Base-by-base conservation (phyloP, 2,329 filamentous ascomycete genomes). In the Dryadomyces quercivorus region DNA sequence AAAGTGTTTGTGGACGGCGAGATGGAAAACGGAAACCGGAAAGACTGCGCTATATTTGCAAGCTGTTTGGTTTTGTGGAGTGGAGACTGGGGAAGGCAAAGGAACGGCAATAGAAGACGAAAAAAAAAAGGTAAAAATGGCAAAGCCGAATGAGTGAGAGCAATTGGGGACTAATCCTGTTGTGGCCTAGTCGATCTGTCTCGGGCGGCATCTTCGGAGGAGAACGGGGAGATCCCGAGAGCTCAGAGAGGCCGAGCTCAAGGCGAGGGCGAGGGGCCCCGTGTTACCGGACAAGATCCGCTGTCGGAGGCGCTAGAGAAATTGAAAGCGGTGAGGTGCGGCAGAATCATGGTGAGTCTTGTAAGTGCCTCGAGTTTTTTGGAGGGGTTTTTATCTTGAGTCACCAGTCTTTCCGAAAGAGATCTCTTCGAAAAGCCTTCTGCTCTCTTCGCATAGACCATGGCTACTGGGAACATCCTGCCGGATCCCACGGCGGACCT, bases 1-100 rank as follows among this genome's bases (percentile, higher is more conserved):
- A 20, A n/a, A 51, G 36, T 40, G 6, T 50, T 26, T 43, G 52
- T 43, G 52, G 34, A 50, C 51, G 52, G 53, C 55, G 52, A 21
- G 45, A 51, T 26, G 50, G 50, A 53, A 31, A 31, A n/a, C n/a
- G n/a, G n/a, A n/a, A n/a, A n/a, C n/a, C 38, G 50, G 50, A 53
- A 31, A 31, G 26, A 31, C 8, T 54, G 55, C 50, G 53, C 53
- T 34, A 51, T 52, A 57, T 51, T 56, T 47, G 43, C 20, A 52
- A 56, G 34, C 52, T 52, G 51, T 52, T 15, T 51, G 13, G 20
- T 26, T 3, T 21, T 36, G 47, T 31, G 18, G 22, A 26, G 21
- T 26, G 16, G 26, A 9, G 3, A 12, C 16, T 53, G 46, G 26
- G 51, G 26, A 31, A 31, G 26, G 26, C 26, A 31, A 31, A 31